Evolutionary conservation across 495 filamentous ascomycete species (phyloP).

Genomic region (Penicillium turbatum): DNA sequence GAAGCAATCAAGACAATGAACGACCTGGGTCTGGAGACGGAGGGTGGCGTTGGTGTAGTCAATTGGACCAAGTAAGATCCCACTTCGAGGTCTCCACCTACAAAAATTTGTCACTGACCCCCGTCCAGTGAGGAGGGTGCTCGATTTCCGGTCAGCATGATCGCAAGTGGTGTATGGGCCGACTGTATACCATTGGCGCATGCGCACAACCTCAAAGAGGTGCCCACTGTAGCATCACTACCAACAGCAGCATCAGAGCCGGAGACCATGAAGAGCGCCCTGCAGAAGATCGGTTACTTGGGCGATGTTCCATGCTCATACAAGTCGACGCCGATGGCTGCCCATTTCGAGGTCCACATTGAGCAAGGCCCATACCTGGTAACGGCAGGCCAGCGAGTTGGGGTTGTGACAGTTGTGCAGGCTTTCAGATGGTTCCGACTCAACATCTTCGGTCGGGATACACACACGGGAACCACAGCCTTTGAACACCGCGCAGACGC

Average conservation of each 20-base stretch:
- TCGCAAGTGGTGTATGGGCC: slow-evolving; percentile 74
- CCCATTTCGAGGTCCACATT: slow-evolving; percentile 81
- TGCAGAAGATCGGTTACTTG: slow-evolving; percentile 68
- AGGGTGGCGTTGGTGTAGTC: slow-evolving; percentile 66
- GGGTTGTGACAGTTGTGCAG: slow-evolving; percentile 65
- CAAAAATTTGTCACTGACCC: slow-evolving; percentile 10
- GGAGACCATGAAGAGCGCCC: slow-evolving; percentile 63
- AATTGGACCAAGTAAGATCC: slow-evolving; percentile 69
- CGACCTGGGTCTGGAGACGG: slow-evolving; percentile 66
- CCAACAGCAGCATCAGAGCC: slow-evolving; percentile 43
- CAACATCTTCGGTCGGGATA: slow-evolving; percentile 60
- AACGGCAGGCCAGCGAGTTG: slow-evolving; percentile 55
- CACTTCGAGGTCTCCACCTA: background rate
- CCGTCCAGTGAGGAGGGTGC: slow-evolving; percentile 64
- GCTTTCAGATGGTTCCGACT: slow-evolving; percentile 69
- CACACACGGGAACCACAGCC: slow-evolving; percentile 73
- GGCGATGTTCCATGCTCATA: slow-evolving; percentile 55
- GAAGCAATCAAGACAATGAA: slow-evolving; percentile 65
- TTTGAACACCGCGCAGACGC: slow-evolving; percentile 58
- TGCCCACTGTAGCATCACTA: slow-evolving; percentile 43
- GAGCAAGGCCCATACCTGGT: slow-evolving; percentile 75
- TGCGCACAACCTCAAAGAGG: slow-evolving; percentile 57
- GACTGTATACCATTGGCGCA: slow-evolving; percentile 57
- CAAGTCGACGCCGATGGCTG: slow-evolving; percentile 63
- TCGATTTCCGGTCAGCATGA: slow-evolving; percentile 74